A percentile compares a stretch with the other conserved stretches of the same genome.
Evolutionary conservation across 306 rosid genomes (phyloP).

Genomic region (Mimosa pudica): DNA sequence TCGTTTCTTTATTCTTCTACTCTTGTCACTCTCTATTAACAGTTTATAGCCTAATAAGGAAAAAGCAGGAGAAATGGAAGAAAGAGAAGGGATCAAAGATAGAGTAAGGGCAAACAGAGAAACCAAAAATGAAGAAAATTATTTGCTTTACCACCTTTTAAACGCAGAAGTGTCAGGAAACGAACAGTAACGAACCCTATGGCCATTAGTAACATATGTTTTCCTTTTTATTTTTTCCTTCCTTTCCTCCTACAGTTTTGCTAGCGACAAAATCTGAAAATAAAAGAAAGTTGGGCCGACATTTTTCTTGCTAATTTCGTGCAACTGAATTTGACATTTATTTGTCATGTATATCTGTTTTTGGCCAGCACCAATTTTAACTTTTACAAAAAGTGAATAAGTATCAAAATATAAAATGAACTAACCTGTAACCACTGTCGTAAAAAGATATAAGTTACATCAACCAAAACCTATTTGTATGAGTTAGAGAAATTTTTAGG

Average conservation of each 20-base stretch:
- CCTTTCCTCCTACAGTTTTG: too few relatives aligned
- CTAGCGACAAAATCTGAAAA: too few relatives aligned
- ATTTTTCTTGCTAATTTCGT: too few relatives aligned
- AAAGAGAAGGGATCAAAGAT: not conserved
- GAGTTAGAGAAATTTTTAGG: too few relatives aligned
- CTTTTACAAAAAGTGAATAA: not conserved
- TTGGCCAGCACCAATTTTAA: not conserved
- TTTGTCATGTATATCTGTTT: too few relatives aligned
- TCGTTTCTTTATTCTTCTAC: not conserved
- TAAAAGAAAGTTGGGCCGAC: too few relatives aligned
- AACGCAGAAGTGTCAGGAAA: not conserved
- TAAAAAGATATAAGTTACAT: too few relatives aligned
- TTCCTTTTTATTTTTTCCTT: too few relatives aligned
- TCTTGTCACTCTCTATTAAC: not conserved
- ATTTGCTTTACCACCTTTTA: not conserved
- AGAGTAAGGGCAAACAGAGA: not conserved
- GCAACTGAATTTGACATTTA: too few relatives aligned
- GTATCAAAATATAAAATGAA: not conserved
- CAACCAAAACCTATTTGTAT: too few relatives aligned
- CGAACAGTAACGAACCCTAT: not conserved
- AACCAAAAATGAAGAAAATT: not conserved
- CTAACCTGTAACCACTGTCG: too few relatives aligned
- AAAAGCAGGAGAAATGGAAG: not conserved
- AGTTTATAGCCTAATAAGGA: not conserved
- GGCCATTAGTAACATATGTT: not conserved